Conservation (phyloP, 306 rosid species). For the Trichosanthes truncata region DNA sequence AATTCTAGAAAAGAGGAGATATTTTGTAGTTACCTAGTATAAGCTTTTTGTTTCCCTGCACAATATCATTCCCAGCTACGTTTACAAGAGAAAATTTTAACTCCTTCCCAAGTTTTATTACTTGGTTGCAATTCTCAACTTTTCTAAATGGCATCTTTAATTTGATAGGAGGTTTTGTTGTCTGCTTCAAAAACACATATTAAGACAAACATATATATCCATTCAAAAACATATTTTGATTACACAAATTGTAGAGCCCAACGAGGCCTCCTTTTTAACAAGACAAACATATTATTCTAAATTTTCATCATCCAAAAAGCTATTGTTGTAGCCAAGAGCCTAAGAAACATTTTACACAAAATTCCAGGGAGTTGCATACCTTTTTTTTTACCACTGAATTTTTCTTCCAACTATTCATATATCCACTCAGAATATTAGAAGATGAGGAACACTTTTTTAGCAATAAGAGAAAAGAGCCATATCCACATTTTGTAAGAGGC, state of each 20-base stretch:
- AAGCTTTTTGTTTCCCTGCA: slow-evolving; percentile 98
- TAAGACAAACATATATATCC: too few relatives aligned
- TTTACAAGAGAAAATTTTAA: slow-evolving; percentile 87
- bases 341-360: too few relatives aligned
- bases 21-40: slow-evolving; percentile 51
- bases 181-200: slow-evolving; percentile 95
- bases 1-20: neutral
- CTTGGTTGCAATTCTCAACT: slow-evolving; percentile 98
- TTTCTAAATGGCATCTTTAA: slow-evolving; percentile 99
- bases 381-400: neutral
- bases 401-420: neutral
- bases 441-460: neutral
- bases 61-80: slow-evolving; percentile 94
- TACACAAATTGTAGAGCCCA: too few relatives aligned
- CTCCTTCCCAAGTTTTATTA: slow-evolving; percentile 71
- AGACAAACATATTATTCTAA: too few relatives aligned
- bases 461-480: neutral
- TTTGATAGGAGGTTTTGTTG: slow-evolving; percentile 95
- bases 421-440: neutral
- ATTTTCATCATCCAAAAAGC: too few relatives aligned
- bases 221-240: too few relatives aligned
- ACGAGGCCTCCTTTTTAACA: too few relatives aligned
- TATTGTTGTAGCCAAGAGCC: too few relatives aligned
- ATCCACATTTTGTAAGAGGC: too few relatives aligned
- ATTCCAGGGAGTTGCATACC: neutral